Evolutionary conservation across 73 alveolate genomes (phyloP), one percentile per base, ranked within the genome.

Genomic region (Paramecium caudatum): DNA sequence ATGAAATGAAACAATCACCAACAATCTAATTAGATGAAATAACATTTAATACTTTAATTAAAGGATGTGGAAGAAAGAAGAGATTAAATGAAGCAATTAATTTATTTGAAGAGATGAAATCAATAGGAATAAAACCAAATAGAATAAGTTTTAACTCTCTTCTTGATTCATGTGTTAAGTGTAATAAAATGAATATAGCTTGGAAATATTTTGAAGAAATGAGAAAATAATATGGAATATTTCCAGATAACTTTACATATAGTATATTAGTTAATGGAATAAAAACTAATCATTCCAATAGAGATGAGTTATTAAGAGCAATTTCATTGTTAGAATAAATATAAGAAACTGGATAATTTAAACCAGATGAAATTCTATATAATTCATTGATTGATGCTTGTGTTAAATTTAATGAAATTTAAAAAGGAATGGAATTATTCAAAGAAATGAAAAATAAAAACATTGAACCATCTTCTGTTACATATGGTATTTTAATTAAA

Each of bases 321-420:
- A 95, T 95, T 82, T 61, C 90, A 61, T 84, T 96, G 82, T 91
- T 74, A 17, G 88, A 74, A 21, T 74, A 41, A 41, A 74, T 74
- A 3, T 43, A 74, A 43, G 90, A 78, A 61, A 91, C 90, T 23
- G 78, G 62, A 36, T 37, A 50, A 49, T 82, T 94, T 84, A 68
- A 94, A 81, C 99, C 99, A 0, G 99, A 97, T 93, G 99, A 97
- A 86, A 96, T 97, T 37, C 91, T 97, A 45, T 97, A 95, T 90
- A 97, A 97, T 83, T 96, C 98, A 74, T 93, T 97, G 19, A 97
- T 97, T 82, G 99, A 97, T 61, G 98, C 98, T 43, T 97, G 99
- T 86, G 94, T 97, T 47, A 87, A 97, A 88, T 96, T 96, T 95
- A 82, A 91, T 81, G 94, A 96, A 70, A 93, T 74, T 12, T 43